These are phyloP conservation scores for Phytophthora idaei DNA, from an alignment of 352 stramenopile genomes.

Conservation along the genomic window DNA sequence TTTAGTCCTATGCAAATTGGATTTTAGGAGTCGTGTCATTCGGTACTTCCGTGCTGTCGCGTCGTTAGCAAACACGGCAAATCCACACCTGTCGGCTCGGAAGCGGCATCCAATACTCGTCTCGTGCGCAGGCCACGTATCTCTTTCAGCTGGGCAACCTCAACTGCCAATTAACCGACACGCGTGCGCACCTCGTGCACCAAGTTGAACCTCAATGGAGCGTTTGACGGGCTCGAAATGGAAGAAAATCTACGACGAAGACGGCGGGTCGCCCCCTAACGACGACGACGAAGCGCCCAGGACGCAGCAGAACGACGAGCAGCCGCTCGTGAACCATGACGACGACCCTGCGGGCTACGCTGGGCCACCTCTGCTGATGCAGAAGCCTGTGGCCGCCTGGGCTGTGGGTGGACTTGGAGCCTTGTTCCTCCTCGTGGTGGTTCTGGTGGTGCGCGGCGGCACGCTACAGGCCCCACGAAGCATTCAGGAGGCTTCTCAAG, in stretches of 20 bases:
- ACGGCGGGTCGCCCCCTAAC: conserved; percentile 4
- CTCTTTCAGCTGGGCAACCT: neutral
- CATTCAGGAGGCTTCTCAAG: conserved; percentile 16
- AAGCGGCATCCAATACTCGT: conserved; percentile 3
- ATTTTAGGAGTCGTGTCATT: conserved; percentile 2
- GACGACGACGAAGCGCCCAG: conserved; percentile 20
- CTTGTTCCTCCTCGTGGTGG: conserved; percentile 53
- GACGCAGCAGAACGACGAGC: conserved; percentile 20
- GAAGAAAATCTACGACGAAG: conserved; percentile 31
- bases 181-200: neutral
- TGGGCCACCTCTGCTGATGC: conserved; percentile 13
- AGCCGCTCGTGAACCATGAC: conserved; percentile 24
- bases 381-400: conserved; percentile 33
- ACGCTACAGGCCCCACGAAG: conserved; percentile 37
- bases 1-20: neutral
- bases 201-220: conserved; percentile 30
- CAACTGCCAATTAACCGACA: conserved; percentile 5
- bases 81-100: conserved; percentile 16
- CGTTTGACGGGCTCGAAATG: conserved; percentile 26
- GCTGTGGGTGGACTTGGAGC: conserved; percentile 34
- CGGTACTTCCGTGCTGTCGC: neutral
- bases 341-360: conserved; percentile 13
- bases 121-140: conserved; percentile 5
- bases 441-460: conserved; percentile 44
- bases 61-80: conserved; percentile 28